Conservation (phyloP, 768 basidiomycete species). For the Lactifluus piperatus region DNA sequence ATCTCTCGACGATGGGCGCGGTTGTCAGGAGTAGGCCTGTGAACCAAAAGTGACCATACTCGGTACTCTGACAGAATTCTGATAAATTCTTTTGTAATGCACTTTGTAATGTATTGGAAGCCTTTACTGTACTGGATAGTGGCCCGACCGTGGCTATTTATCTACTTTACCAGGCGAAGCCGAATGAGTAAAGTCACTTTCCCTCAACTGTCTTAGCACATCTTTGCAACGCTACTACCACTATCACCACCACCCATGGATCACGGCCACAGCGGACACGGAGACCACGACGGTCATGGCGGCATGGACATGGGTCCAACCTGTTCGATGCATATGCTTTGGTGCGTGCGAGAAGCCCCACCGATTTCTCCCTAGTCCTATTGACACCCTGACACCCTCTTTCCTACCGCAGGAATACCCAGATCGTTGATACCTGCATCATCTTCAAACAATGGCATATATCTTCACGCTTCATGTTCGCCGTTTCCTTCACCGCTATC, state of each 20-base stretch:
- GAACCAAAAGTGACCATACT: neutral
- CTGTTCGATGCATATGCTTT: conserved; percentile 80
- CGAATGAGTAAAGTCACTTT: neutral
- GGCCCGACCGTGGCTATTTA: neutral
- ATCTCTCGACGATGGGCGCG: neutral
- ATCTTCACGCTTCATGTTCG: conserved; percentile 42
- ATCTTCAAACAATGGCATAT: conserved; percentile 79
- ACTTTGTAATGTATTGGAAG: neutral
- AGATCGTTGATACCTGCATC: conserved; percentile 72
- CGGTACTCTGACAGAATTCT: neutral
- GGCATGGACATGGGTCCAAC: conserved; percentile 39
- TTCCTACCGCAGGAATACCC: conserved; percentile 49
- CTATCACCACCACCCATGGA: conserved; percentile 22
- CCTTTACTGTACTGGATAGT: neutral
- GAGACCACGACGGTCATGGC: conserved; percentile 19
- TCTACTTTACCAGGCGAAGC: too few relatives aligned
- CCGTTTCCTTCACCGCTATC: conserved; percentile 58
- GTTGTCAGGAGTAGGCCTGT: neutral
- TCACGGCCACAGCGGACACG: conserved; percentile 39
- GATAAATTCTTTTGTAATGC: too few relatives aligned
- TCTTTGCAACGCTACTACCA: neutral
- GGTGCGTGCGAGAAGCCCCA: conserved; percentile 32
- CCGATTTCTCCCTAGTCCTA: neutral
- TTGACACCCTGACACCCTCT: neutral
- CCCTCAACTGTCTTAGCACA: too few relatives aligned